phyloP scores from a whole-genome alignment of 2,329 filamentous ascomycete genomes.

The Fonsecaea pugnacius region DNA sequence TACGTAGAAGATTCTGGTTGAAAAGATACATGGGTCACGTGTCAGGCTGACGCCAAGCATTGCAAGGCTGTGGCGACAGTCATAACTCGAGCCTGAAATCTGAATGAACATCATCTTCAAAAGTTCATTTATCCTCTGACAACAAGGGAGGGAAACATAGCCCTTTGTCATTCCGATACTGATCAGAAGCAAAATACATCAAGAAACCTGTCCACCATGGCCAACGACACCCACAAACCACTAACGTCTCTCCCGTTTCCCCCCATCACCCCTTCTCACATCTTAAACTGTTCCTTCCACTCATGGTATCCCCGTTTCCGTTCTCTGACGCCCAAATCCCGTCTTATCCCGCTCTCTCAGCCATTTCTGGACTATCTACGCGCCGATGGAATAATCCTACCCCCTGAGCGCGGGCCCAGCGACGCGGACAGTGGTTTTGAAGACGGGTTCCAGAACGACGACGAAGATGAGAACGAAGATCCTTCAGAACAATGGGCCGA shows the following conservation, averaged over 20 bases:
- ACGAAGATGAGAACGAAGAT: slow-evolving; percentile 62
- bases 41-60: slow-evolving; percentile 12
- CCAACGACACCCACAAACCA: slow-evolving; percentile 15
- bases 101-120: background rate
- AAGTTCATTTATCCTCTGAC: background rate
- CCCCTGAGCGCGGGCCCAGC: slow-evolving; percentile 53
- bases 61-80: slow-evolving; percentile 12
- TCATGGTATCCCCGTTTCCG: slow-evolving; percentile 87
- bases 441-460: slow-evolving; percentile 58
- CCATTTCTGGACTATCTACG: slow-evolving; percentile 84
- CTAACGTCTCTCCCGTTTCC: slow-evolving; percentile 68
- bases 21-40: background rate
- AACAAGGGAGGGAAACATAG: background rate
- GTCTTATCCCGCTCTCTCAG: slow-evolving; percentile 75
- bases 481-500: slow-evolving; percentile 65
- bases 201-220: slow-evolving; percentile 11
- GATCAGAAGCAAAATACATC: background rate
- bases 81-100: background rate
- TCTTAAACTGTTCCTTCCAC: slow-evolving; percentile 92
- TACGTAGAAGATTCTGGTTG: slow-evolving; percentile 6
- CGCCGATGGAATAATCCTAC: slow-evolving; percentile 89
- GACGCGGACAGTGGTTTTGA: slow-evolving; percentile 53
- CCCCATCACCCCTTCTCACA: slow-evolving; percentile 81
- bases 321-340: slow-evolving; percentile 79
- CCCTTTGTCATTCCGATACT: background rate